A percentile compares a stretch with the other conserved stretches of the same genome.
These are phyloP conservation scores for Bryum argenteum DNA, from an alignment of 225 moss, liverwort and hornwort genomes.

Conservation along the genomic window DNA sequence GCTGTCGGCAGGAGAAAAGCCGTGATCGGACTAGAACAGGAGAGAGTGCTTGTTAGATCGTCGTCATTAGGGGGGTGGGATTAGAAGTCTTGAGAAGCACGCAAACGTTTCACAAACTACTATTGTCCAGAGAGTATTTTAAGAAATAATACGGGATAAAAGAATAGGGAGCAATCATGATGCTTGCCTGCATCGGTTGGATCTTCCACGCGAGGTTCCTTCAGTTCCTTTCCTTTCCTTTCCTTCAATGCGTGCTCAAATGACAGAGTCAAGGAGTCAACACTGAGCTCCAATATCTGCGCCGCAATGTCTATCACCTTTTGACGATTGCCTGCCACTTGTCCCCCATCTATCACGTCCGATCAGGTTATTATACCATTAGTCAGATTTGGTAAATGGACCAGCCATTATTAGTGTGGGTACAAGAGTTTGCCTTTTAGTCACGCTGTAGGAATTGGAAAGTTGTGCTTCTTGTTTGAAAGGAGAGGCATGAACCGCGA, in stretches of 20 bases:
- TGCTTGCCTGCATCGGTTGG: no score
- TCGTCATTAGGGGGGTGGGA: neutral
- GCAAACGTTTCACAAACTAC: neutral
- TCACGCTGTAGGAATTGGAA: no score
- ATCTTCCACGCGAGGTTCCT: neutral
- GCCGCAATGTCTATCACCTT: neutral
- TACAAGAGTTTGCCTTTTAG: no score
- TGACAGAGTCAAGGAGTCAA: neutral
- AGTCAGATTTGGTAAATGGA: no score
- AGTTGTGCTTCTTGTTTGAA: no score
- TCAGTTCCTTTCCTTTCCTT: no score
- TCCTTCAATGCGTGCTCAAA: no score
- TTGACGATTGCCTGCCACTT: neutral
- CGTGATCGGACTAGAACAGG: neutral
- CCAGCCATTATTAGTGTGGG: no score
- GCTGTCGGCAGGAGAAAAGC: no score
- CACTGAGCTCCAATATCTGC: neutral
- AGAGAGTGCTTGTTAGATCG: neutral
- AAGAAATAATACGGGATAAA: neutral
- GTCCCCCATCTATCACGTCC: neutral
- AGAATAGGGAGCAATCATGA: neutral
- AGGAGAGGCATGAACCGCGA: no score
- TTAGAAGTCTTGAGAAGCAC: neutral
- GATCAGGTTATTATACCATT: no score
- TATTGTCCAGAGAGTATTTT: neutral